Evolutionary conservation across 176 grass and related monocot genomes (phyloP), one percentile per base, ranked within the genome.

Genomic region (Phragmites australis): DNA sequence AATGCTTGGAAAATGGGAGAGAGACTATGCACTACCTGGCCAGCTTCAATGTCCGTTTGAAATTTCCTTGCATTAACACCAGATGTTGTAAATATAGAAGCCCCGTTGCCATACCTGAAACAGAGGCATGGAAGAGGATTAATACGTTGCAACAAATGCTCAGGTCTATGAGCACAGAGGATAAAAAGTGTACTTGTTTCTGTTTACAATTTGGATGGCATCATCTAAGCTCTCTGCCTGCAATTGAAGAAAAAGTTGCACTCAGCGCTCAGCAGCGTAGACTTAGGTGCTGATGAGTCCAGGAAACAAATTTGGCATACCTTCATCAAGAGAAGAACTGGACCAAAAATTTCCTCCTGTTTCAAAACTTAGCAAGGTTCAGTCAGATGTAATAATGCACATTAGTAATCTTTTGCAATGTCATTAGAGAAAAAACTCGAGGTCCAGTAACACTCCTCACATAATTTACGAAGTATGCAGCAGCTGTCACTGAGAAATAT

Each of bases 301-400:
- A 26, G 17, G 2, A 45, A 66, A 27, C 11, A 79, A 59, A n/a
- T 61, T 68, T 37, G 16, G 17, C 7, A 6, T 91, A 98, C 96
- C 96, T 94, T 94, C 92, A 98, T 98, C 71, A 94, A 75, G 44
- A 98, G 90, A 68, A 94, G 92, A 83, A 98, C 96, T 43, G 96
- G 90, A 77, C 96, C 92, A 89, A 98, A 98, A 58, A 98, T 94
- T 80, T 97, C 83, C 79, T 89, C 86, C 90, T 92, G 78, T 84
- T 89, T 52, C 81, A 76, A 56, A 64, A 68, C 13, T 75, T 56
- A 25, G 13, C 6, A 51, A 75, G 47, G 25, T 60, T 50, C 10
- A 21, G 31, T 87, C 52, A 83, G 39, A 44, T 39, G 52, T 44
- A 76, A 60, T 1, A 68, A 54, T 25, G n/a, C 21, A 34, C 3